These are phyloP conservation scores for Plicaturopsis crispa DNA, from an alignment of 768 basidiomycete genomes.

Conservation along the genomic window DNA sequence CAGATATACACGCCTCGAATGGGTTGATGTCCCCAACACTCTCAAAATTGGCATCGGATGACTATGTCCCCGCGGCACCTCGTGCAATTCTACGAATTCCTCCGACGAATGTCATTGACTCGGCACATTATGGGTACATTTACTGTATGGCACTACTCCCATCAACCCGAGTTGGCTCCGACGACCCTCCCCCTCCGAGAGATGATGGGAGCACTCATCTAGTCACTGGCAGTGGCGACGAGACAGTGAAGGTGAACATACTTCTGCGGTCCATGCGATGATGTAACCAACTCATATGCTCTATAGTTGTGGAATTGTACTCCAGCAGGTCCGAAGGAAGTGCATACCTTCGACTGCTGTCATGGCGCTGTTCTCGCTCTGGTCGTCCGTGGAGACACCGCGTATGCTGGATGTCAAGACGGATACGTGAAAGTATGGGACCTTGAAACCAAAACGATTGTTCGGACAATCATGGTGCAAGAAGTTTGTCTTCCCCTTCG, in stretches of 20 bases:
- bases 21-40: slow-evolving; percentile 22
- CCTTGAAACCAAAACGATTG: slow-evolving; percentile 79
- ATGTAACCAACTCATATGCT: slow-evolving; percentile 1
- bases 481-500: slow-evolving; percentile 38
- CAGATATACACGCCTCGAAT: slow-evolving; percentile 64
- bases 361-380: slow-evolving; percentile 84
- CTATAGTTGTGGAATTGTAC: slow-evolving; percentile 63
- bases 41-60: slow-evolving; percentile 21
- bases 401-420: slow-evolving; percentile 92
- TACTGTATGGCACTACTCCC: slow-evolving; percentile 66
- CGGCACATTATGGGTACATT: slow-evolving; percentile 92
- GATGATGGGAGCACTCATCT: slow-evolving; percentile 36
- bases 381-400: slow-evolving; percentile 63
- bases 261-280: not conserved
- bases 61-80: slow-evolving; percentile 12
- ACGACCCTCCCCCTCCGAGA: slow-evolving; percentile 15
- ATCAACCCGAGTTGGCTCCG: slow-evolving; percentile 28
- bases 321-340: slow-evolving; percentile 32
- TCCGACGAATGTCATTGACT: slow-evolving; percentile 66
- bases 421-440: slow-evolving; percentile 90
- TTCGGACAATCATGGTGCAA: slow-evolving; percentile 81
- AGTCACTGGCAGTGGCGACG: slow-evolving; percentile 87
- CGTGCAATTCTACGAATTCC: slow-evolving; percentile 48
- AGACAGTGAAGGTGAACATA: slow-evolving; percentile 66
- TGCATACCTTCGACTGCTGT: slow-evolving; percentile 63